phyloP scores from a whole-genome alignment of 1,139 yeast species.

The Saccharomycopsis crataegensis region DNA sequence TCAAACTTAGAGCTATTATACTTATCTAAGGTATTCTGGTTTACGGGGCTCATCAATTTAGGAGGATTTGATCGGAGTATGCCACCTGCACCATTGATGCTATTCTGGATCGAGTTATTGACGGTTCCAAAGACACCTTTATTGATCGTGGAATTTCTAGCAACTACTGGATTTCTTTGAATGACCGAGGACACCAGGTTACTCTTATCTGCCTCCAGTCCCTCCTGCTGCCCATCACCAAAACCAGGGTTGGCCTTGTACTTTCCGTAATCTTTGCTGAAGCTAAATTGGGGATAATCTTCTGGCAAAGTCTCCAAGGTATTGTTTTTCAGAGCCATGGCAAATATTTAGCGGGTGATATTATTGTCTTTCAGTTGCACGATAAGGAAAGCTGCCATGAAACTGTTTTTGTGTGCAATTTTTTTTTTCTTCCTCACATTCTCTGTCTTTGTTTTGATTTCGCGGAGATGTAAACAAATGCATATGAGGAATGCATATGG shows the following conservation, averaged over 20 bases:
- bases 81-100: too few species aligned
- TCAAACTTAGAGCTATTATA: constrained; percentile 13
- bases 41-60: too few species aligned
- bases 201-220: neutral
- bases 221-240: neutral
- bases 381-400: too few species aligned
- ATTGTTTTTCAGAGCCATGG: neutral
- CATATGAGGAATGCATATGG: too few species aligned
- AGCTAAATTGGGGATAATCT: constrained; percentile 17
- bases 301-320: constrained; percentile 19
- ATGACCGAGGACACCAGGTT: neutral
- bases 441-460: too few species aligned
- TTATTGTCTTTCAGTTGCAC: too few species aligned
- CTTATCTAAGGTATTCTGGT: neutral
- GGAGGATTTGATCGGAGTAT: neutral
- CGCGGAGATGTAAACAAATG: too few species aligned
- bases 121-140: neutral
- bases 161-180: neutral
- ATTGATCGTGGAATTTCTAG: neutral
- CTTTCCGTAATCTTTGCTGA: constrained; percentile 10
- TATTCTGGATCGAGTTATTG: neutral
- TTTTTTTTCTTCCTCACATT: too few species aligned
- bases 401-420: too few species aligned
- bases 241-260: constrained; percentile 16
- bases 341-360: too few species aligned